Evolutionary conservation across 2,329 filamentous ascomycete species (phyloP).

Genomic region (Biscogniauxia sp.): DNA sequence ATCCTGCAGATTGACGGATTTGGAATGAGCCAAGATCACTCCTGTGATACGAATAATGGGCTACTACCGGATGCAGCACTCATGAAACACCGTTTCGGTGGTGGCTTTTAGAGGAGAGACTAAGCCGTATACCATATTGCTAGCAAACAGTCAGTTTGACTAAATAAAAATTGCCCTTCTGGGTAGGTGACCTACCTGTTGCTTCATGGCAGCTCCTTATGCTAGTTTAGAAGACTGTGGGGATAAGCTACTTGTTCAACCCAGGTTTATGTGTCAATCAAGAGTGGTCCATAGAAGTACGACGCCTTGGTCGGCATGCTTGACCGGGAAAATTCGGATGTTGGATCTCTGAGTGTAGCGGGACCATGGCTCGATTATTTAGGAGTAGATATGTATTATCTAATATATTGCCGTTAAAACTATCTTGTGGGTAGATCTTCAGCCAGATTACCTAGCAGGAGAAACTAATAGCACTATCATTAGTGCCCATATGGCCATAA

Average conservation of each 20-base stretch:
- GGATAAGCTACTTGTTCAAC: not conserved
- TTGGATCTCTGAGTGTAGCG: not conserved
- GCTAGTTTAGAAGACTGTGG: not conserved
- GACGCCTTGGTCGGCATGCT: not conserved
- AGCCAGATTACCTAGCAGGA: not conserved
- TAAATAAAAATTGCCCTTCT: too few species aligned
- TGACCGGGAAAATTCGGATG: not conserved
- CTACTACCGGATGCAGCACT: too few species aligned
- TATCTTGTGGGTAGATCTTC: not conserved
- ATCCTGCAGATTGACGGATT: too few species aligned
- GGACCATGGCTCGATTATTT: not conserved
- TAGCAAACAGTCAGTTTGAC: too few species aligned
- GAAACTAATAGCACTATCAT: not conserved
- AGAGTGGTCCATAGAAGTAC: not conserved
- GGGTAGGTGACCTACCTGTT: too few species aligned
- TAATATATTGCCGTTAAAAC: not conserved
- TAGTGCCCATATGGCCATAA: not conserved
- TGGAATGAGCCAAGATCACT: too few species aligned
- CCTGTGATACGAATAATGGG: too few species aligned
- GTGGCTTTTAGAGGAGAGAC: too few species aligned
- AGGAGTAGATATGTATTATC: not conserved
- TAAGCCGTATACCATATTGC: too few species aligned
- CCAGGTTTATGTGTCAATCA: too few species aligned
- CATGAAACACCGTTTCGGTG: too few species aligned
- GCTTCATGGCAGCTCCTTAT: not conserved